Base-by-base conservation (phyloP, 805 yeast genomes). In the Nakazawaea laoshanensis region DNA sequence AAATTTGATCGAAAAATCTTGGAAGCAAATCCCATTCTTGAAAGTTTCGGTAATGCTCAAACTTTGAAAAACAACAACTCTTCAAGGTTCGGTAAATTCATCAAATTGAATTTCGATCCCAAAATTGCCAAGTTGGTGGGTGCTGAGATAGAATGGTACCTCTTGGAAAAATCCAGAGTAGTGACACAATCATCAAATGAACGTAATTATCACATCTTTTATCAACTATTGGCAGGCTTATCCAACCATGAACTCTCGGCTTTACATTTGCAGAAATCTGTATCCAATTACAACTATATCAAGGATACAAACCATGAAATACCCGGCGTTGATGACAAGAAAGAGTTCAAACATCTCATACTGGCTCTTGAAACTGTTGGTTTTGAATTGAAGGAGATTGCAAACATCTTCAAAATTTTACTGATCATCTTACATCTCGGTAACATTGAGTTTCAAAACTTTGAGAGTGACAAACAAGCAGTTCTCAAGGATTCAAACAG, bases 1-100 rank as follows among this genome's bases (percentile, higher is more conserved):
- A 63, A 69, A 26, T 81, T 92, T 44, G 97, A 92, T 53, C 69
- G 72, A 41, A 87, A 84, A 52, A 89, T 92, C 33, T 55, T 92
- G 20, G 88, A 85, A 49, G 95, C 97, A 6, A 92, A 92, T 50
- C 99, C 98, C 1, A 86, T 92, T 31, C 58, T 92, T 44, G 99
- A 92, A 56, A 76, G 96, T 20, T 92, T 92, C 55, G 99, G 99
- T 45, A 92, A 92, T 55, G 89, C 99, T 2, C 95, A 89, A 49
- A 92, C 99, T 0, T 84, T 86, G 11, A 73, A 92, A 47, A 92
- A 92, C 53, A 77, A 88, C 53, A 92, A 92, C 55, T 87, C 96
- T 3, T 89, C 97, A 5, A 73, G 99, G 49, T 92, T 92, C 53
- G 99, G 99, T 24, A 92, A 92, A 58, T 92, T 92, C 49, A 84